Base-by-base conservation (phyloP, 2,329 filamentous ascomycete species). In the Colletotrichum tamarilloi region DNA sequence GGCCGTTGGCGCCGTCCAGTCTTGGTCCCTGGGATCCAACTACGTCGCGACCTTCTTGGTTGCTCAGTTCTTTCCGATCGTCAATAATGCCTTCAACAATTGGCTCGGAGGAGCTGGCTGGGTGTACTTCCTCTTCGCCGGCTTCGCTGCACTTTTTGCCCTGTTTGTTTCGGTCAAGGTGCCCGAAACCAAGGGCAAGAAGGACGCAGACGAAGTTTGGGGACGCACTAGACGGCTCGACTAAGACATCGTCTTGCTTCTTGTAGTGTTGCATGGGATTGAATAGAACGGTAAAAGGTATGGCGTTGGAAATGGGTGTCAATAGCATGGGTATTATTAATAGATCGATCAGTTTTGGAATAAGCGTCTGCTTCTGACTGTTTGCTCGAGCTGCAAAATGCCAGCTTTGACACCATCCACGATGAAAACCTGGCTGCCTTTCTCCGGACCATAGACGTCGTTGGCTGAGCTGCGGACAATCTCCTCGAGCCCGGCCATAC, bases 61-160 rank as follows among this genome's bases (percentile, higher is more conserved):
- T 2, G 95, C 96, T 0, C 95, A 98, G 78, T 97, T 98, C 84
- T 98, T 99, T 86, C 96, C 97, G 0, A 89, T 98, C 24, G 82
- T 97, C 74, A 97, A 97, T 79, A 89, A 91, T 56, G 89, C 89
- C 4, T 84, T 98, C 64, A 95, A 92, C 78, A 80, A 83, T 0
- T 78, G 82, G 3, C 81, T 92, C 12, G 90, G 94, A 0, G 93
- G 92, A 0, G 89, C 92, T 3, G 95, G 96, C 1, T 94, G 92
- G 85, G 93, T 97, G 0, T 99, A 97, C 80, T 97, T 97, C 80
- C 87, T 98, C n/a, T 99, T 99, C 82, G 92, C 95, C 0, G 92
- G 81, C 0, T 84, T 97, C 73, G 95, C 95, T 0, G 85, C 87
- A 0, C 77, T 93, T 1, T 93, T 93, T 68, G 92, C 90, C 1